These are phyloP conservation scores for Penicillium fuscoglaucum DNA, from an alignment of 2,329 filamentous ascomycete genomes.

Conservation along the genomic window DNA sequence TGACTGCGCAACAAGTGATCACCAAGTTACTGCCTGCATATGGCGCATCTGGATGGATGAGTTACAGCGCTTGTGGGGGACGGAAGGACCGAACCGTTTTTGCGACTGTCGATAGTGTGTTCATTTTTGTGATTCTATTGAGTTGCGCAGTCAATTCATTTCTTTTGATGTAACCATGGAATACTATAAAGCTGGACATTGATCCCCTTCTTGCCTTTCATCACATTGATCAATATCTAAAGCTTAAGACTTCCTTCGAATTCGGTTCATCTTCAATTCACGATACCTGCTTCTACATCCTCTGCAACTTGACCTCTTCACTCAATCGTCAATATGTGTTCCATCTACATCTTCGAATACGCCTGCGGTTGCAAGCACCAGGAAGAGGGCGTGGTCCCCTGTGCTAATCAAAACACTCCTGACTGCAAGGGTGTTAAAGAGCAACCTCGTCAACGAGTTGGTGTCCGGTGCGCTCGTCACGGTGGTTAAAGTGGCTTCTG, in stretches of 20 bases:
- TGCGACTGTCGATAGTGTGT: background rate
- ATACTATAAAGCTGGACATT: conserved; percentile 21
- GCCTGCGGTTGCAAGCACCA: conserved; percentile 39
- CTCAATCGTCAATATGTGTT: conserved; percentile 34
- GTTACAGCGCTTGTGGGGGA: conserved; percentile 12
- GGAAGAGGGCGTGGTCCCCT: conserved; percentile 37
- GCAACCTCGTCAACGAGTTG: conserved; percentile 33
- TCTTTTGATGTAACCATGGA: conserved; percentile 23
- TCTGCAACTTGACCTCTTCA: background rate
- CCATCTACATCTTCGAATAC: conserved; percentile 39
- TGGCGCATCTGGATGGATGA: conserved; percentile 14
- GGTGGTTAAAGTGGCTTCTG: background rate
- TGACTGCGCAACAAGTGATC: conserved; percentile 12
- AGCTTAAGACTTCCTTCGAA: background rate
- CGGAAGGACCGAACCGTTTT: conserved; percentile 4
- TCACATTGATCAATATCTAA: conserved; percentile 8
- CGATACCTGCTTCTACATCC: background rate
- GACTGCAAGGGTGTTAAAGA: conserved; percentile 35
- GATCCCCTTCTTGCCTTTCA: conserved; percentile 9
- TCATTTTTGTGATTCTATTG: conserved; percentile 18
- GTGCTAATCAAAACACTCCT: conserved; percentile 34
- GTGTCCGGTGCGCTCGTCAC: conserved; percentile 38
- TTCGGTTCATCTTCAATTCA: background rate
- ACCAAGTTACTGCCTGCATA: conserved; percentile 17
- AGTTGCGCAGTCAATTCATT: conserved; percentile 20